Evolutionary conservation across 441 rosid genomes (phyloP).

Genomic region (Adansonia grandidieri): DNA sequence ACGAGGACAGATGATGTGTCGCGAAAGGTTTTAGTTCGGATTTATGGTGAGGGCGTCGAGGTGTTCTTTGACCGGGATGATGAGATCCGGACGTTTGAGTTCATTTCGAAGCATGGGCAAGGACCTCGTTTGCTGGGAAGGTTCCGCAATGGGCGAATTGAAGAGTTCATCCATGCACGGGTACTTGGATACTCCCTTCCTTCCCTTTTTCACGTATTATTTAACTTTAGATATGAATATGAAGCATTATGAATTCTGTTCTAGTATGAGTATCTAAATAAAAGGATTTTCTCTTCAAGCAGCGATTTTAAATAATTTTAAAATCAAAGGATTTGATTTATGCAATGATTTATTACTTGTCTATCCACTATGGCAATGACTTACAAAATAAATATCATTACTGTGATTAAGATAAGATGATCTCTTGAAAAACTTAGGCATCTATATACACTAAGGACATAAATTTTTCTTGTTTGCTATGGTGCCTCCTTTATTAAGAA

Average conservation of each 20-base stretch:
- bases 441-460: neutral
- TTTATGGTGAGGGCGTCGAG: constrained; percentile 92
- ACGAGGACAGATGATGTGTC: constrained; percentile 45
- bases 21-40: constrained; percentile 78
- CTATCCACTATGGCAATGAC: neutral
- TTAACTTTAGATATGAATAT: neutral
- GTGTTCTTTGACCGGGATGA: constrained; percentile 77
- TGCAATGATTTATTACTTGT: neutral
- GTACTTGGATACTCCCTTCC: constrained; percentile 40
- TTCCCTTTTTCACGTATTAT: neutral
- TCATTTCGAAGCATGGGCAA: constrained; percentile 82
- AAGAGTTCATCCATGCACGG: constrained; percentile 90
- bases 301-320: neutral
- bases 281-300: constrained; percentile 10
- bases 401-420: neutral
- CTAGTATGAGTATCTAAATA: neutral
- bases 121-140: constrained; percentile 84
- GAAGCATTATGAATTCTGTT: neutral
- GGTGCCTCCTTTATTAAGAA: neutral
- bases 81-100: constrained; percentile 89
- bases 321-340: neutral
- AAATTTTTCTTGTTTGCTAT: neutral
- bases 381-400: neutral
- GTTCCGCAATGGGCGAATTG: constrained; percentile 80
- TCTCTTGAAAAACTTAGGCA: neutral